Evolutionary conservation across 108 stramenopile genomes (phyloP).

Genomic region (Schizochytrium sp.): DNA sequence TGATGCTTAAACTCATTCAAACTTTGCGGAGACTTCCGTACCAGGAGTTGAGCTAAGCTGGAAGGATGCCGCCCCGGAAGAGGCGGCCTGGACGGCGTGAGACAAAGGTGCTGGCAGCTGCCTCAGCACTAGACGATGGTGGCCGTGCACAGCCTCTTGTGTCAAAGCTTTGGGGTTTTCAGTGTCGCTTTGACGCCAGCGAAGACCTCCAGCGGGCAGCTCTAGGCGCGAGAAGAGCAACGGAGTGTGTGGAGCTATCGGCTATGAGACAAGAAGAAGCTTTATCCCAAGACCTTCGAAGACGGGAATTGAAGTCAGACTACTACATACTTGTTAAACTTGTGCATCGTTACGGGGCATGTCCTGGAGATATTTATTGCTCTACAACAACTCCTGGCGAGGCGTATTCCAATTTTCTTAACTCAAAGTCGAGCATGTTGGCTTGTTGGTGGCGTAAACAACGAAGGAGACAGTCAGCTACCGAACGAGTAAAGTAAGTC

Average conservation of each 20-base stretch:
- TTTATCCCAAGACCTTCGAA: background rate
- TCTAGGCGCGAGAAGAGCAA: background rate
- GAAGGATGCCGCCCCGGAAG: background rate
- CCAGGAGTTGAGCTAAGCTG: too few species aligned
- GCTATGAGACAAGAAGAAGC: background rate
- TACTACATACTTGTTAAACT: slow-evolving; percentile 19
- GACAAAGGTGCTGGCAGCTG: background rate
- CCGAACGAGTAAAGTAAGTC: background rate
- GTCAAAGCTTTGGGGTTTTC: slow-evolving; percentile 18
- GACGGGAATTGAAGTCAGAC: slow-evolving; percentile 48
- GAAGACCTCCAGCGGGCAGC: background rate
- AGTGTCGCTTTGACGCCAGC: background rate
- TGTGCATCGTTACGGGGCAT: slow-evolving; percentile 2
- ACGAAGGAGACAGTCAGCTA: background rate
- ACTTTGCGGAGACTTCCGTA: too few species aligned
- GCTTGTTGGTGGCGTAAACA: slow-evolving; percentile 15
- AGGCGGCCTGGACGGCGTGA: background rate
- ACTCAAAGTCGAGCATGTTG: background rate
- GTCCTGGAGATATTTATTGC: slow-evolving; percentile 38
- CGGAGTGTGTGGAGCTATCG: background rate
- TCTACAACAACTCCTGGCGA: slow-evolving; percentile 2
- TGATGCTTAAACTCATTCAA: too few species aligned
- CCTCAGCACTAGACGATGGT: background rate
- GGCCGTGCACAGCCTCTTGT: background rate
- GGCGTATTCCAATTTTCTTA: background rate